phyloP scores from a whole-genome alignment of 2,329 filamentous ascomycete species.

The Diaporthe batatas region DNA sequence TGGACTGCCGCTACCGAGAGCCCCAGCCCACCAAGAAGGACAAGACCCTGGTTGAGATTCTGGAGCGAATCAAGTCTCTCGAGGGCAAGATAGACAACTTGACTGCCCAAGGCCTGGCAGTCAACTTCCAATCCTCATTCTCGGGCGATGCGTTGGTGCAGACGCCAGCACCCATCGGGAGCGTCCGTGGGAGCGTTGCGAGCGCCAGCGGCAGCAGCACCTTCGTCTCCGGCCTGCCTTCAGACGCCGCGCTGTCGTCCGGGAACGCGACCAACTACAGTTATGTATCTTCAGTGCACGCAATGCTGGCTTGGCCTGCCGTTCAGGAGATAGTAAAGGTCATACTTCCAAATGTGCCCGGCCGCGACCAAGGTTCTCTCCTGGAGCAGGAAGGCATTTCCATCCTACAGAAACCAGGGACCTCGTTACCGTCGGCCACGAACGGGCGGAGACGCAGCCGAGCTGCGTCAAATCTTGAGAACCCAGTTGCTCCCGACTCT shows the following conservation, averaged over 20 bases:
- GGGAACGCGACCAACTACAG: constrained; percentile 44
- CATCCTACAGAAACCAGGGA: constrained; percentile 51
- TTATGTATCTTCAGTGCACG: constrained; percentile 60
- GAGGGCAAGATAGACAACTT: constrained; percentile 68
- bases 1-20: constrained; percentile 72
- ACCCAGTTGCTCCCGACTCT: constrained; percentile 14
- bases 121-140: constrained; percentile 39
- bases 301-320: constrained; percentile 65
- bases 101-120: constrained; percentile 47
- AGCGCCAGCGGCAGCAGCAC: constrained; percentile 34
- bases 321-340: constrained; percentile 56
- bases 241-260: background rate
- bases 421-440: constrained; percentile 42
- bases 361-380: constrained; percentile 50
- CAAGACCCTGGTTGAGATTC: constrained; percentile 72
- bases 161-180: constrained; percentile 32
- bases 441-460: constrained; percentile 41
- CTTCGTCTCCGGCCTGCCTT: background rate
- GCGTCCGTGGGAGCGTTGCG: constrained; percentile 27
- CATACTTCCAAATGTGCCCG: constrained; percentile 49
- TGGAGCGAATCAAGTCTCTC: constrained; percentile 67
- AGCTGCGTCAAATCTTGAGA: constrained; percentile 30
- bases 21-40: constrained; percentile 75
- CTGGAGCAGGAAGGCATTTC: constrained; percentile 53
- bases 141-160: constrained; percentile 38